phyloP scores from a whole-genome alignment of 345 rosid species.

The Physaria fendleri region DNA sequence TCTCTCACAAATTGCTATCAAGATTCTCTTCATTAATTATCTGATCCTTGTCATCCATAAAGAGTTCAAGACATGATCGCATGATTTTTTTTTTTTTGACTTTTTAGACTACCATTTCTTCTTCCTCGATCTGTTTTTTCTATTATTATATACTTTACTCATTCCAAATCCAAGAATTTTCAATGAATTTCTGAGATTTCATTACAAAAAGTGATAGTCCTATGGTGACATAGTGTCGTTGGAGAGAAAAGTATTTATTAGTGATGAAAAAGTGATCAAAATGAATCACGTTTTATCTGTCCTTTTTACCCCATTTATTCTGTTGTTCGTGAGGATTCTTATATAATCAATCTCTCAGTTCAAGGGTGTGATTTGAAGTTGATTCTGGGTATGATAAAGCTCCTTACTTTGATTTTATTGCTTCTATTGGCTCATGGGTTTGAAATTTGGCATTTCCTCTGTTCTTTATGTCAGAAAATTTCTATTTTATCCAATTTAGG shows the following conservation, averaged over 20 bases:
- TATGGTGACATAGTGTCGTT: conserved; percentile 1
- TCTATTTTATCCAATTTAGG: neutral
- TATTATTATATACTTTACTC: neutral
- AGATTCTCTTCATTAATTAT: neutral
- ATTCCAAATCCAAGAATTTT: neutral
- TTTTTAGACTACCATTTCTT: neutral
- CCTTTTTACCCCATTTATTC: neutral
- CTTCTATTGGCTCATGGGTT: neutral
- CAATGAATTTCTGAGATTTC: neutral
- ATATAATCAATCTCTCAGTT: neutral
- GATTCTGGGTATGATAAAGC: conserved; percentile 3
- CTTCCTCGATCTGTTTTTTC: neutral
- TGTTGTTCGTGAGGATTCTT: neutral
- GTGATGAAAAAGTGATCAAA: conserved; percentile 1
- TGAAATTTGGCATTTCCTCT: neutral
- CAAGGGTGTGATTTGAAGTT: conserved; percentile 11
- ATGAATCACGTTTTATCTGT: neutral
- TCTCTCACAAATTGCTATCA: conserved; percentile 12
- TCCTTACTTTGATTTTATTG: neutral
- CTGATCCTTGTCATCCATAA: neutral
- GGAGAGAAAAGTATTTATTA: neutral
- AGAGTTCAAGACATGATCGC: conserved; percentile 6
- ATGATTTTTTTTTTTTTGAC: too few species aligned
- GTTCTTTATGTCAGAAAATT: neutral
- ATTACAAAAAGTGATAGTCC: neutral